A percentile compares a stretch with the other conserved stretches of the same genome.
Evolutionary conservation across 2,329 filamentous ascomycete species (phyloP).

Genomic region (Aaosphaeria pasadenensis): DNA sequence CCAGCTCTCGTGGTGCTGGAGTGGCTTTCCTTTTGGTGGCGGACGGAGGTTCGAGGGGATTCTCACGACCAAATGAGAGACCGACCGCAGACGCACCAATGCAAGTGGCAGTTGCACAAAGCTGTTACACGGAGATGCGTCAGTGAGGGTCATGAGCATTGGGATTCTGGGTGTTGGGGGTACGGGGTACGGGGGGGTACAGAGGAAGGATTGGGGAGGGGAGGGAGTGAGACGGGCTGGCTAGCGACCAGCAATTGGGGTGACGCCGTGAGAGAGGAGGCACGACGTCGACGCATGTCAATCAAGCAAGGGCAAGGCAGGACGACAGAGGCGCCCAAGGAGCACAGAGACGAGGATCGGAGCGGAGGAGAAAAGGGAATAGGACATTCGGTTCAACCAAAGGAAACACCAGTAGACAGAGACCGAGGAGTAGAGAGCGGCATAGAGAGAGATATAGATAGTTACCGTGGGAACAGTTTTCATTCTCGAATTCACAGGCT

Average conservation of each 20-base stretch:
- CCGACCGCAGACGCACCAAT: slow-evolving; percentile 60
- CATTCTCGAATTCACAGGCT: slow-evolving; percentile 39
- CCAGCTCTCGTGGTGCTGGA: slow-evolving; percentile 24
- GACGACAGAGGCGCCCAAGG: neutral
- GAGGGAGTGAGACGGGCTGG: slow-evolving; percentile 21
- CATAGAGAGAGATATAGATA: slow-evolving; percentile 6
- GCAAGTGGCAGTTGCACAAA: slow-evolving; percentile 61
- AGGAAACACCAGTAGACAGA: neutral
- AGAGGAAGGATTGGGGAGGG: slow-evolving; percentile 3
- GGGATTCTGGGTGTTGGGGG: slow-evolving; percentile 17
- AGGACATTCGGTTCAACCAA: no score
- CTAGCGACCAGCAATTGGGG: neutral
- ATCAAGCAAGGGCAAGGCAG: slow-evolving; percentile 26
- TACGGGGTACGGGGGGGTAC: slow-evolving; percentile 3
- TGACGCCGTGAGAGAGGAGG: neutral
- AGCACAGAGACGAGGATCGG: slow-evolving; percentile 3
- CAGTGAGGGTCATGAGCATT: slow-evolving; percentile 30
- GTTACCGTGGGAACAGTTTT: slow-evolving; percentile 47
- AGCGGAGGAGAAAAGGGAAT: slow-evolving; percentile 8
- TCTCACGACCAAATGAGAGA: slow-evolving; percentile 54
- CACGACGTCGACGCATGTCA: slow-evolving; percentile 21
- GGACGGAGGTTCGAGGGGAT: slow-evolving; percentile 36
- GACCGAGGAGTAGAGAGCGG: no score
- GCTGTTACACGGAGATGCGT: slow-evolving; percentile 44
- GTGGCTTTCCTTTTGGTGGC: slow-evolving; percentile 40